Conservation (phyloP, 495 filamentous ascomycete genomes). For the Articulospora tetracladia region DNA sequence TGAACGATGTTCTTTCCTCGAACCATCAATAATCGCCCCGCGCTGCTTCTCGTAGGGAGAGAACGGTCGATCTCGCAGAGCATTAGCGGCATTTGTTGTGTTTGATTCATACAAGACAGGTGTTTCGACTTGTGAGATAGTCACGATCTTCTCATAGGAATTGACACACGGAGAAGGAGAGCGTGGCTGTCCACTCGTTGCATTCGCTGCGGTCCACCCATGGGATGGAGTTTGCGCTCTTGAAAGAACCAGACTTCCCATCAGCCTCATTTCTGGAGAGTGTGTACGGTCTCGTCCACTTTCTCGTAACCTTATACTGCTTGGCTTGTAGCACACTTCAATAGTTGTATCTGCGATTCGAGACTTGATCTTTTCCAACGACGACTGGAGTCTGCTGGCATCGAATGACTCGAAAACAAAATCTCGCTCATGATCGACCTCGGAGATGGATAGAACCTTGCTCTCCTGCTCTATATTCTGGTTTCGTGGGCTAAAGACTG, state of each 20-base stretch:
- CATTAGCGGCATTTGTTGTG: neutral
- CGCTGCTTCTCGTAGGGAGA: neutral
- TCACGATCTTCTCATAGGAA: neutral
- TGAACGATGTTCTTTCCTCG: neutral
- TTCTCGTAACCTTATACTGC: neutral
- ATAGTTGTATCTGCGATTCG: neutral
- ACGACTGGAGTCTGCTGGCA: neutral
- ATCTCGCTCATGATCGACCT: neutral
- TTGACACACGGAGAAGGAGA: neutral
- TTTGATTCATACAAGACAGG: neutral
- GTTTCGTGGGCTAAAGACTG: neutral
- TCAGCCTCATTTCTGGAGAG: neutral
- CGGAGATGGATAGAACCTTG: neutral
- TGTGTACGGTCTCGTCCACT: neutral
- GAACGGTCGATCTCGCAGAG: neutral
- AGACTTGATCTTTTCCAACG: neutral
- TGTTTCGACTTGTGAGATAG: neutral
- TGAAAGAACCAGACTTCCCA: neutral
- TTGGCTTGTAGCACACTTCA: neutral
- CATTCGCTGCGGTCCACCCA: too few relatives aligned
- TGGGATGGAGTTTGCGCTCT: neutral
- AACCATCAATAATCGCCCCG: neutral
- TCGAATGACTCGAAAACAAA: neutral
- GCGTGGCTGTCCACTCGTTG: neutral
- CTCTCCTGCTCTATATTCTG: neutral